A percentile compares a stretch with the other conserved stretches of the same genome.
Evolutionary conservation across 495 filamentous ascomycete genomes (phyloP).

Genomic region (Tirmania nivea): DNA sequence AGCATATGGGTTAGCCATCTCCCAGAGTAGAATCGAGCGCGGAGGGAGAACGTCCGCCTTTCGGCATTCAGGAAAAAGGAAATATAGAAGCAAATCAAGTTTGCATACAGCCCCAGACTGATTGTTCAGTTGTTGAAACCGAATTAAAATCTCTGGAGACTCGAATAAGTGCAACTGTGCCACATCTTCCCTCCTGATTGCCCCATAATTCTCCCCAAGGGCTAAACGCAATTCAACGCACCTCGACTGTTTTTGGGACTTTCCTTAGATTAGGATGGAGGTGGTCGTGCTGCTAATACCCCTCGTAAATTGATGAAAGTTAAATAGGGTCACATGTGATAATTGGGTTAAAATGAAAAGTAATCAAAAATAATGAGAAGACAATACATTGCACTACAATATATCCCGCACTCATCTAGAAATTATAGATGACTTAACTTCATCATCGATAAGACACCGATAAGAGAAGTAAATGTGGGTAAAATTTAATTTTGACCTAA

Average conservation of each 20-base stretch:
- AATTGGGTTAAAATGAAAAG: constrained; percentile 10
- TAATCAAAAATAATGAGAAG: constrained; percentile 9
- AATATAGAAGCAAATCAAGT: not conserved
- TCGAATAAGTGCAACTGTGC: too few species aligned
- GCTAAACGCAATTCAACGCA: constrained; percentile 36
- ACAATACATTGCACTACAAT: not conserved
- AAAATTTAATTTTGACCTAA: constrained; percentile 9
- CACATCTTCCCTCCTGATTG: too few species aligned
- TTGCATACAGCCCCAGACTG: not conserved
- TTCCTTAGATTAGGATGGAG: constrained; percentile 92
- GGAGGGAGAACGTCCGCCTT: too few species aligned
- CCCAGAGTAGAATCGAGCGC: too few species aligned
- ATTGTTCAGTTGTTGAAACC: not conserved
- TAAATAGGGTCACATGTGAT: constrained; percentile 13
- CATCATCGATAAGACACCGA: too few species aligned
- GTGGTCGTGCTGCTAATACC: constrained; percentile 54
- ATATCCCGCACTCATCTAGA: too few species aligned
- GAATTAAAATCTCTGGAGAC: not conserved
- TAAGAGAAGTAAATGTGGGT: constrained; percentile 4
- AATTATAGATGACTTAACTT: too few species aligned
- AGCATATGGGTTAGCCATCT: not conserved
- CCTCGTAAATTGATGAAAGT: not conserved
- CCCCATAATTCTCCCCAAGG: too few species aligned
- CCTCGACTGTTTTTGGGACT: constrained; percentile 84
- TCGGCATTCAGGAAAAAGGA: not conserved